Conservation (phyloP, 1,139 yeast species). For the Debaryomyces subglobosus region DNA sequence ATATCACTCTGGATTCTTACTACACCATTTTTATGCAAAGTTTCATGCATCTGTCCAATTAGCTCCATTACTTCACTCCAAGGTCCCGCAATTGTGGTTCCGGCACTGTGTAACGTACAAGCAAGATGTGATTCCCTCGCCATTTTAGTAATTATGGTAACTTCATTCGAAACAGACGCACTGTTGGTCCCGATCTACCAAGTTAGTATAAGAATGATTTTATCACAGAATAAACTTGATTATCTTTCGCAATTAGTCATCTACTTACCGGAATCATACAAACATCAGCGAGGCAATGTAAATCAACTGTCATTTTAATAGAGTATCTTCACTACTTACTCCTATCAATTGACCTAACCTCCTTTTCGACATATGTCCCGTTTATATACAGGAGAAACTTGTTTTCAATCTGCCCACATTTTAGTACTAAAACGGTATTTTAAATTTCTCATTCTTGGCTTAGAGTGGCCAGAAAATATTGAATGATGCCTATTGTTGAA, state of each 20-base stretch:
- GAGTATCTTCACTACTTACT: background rate
- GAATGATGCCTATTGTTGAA: background rate
- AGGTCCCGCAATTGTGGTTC: slow-evolving; percentile 90
- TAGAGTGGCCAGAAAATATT: background rate
- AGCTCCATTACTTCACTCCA: slow-evolving; percentile 84
- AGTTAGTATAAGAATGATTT: slow-evolving; percentile 6
- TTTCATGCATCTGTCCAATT: slow-evolving; percentile 78
- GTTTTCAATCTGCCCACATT: background rate
- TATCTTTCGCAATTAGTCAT: slow-evolving; percentile 7
- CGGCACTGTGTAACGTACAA: slow-evolving; percentile 82
- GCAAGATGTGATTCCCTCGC: slow-evolving; percentile 64
- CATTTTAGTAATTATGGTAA: slow-evolving; percentile 65
- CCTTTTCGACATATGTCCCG: background rate
- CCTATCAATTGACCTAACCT: background rate
- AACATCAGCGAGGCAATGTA: slow-evolving; percentile 78
- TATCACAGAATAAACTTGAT: background rate
- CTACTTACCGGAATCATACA: slow-evolving; percentile 68
- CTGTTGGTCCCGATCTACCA: slow-evolving; percentile 72
- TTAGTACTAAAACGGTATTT: background rate
- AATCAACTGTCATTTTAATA: slow-evolving; percentile 33
- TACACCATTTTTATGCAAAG: slow-evolving; percentile 68
- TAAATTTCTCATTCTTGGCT: background rate
- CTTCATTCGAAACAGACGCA: slow-evolving; percentile 80
- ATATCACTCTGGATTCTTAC: slow-evolving; percentile 83
- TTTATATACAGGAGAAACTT: background rate